Evolutionary conservation across 2,329 filamentous ascomycete genomes (phyloP).

Genomic region (Paracamarosporium sp.): DNA sequence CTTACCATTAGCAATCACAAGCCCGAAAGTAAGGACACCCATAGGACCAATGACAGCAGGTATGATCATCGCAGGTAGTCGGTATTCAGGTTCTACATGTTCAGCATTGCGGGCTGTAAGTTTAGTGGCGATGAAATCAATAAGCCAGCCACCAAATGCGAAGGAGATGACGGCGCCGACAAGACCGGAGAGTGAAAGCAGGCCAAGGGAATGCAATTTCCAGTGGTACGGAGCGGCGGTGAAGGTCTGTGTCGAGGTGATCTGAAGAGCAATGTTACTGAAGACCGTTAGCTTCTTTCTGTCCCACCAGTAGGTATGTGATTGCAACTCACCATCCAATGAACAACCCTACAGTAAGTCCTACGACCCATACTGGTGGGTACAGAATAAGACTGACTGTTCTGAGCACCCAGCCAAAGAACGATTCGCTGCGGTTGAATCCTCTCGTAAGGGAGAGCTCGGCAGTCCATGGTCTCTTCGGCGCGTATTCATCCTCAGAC

Average conservation of each 20-base stretch:
- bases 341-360: conserved; percentile 4
- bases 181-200: conserved; percentile 52
- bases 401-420: conserved; percentile 1
- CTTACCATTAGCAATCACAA: not conserved
- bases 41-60: conserved; percentile 3
- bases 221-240: conserved; percentile 12
- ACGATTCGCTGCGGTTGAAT: not conserved
- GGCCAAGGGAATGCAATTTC: conserved; percentile 50
- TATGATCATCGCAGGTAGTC: conserved; percentile 25
- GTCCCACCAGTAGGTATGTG: no score
- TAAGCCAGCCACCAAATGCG: conserved; percentile 46
- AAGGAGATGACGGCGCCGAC: conserved; percentile 52
- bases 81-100: conserved; percentile 36
- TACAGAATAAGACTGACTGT: not conserved
- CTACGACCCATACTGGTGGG: not conserved
- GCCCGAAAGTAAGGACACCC: conserved; percentile 6
- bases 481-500: not conserved
- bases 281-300: not conserved
- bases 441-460: conserved; percentile 1
- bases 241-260: conserved; percentile 4
- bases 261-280: conserved; percentile 3
- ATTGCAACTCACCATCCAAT: not conserved
- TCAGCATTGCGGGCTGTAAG: conserved; percentile 29
- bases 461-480: not conserved
- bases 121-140: conserved; percentile 50